Evolutionary conservation across 148 eudicot species (phyloP).

Genomic region (Amaranthus hypochondriacus): DNA sequence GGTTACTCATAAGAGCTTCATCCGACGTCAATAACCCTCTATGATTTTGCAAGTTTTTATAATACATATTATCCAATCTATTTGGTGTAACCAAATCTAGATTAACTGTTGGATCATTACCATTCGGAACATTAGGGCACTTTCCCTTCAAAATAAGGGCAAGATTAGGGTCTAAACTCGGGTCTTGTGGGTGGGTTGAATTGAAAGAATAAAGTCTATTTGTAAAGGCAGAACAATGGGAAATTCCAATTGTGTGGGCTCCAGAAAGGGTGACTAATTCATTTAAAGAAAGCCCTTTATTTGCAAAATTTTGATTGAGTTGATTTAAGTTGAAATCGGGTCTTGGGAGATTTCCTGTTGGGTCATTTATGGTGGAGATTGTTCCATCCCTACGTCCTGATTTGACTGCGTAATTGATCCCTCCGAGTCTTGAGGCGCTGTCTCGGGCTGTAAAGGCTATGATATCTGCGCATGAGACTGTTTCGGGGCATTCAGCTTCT

Average conservation of each 20-base stretch:
- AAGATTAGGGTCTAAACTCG: slow-evolving; percentile 18
- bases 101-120: not conserved
- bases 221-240: slow-evolving; percentile 32
- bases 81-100: slow-evolving; percentile 30
- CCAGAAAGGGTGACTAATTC: slow-evolving; percentile 42
- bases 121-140: slow-evolving; percentile 10
- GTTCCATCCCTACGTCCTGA: slow-evolving; percentile 30
- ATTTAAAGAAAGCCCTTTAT: slow-evolving; percentile 22
- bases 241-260: slow-evolving; percentile 35
- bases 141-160: slow-evolving; percentile 20
- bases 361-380: slow-evolving; percentile 22
- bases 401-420: slow-evolving; percentile 22
- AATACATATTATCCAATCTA: slow-evolving; percentile 32
- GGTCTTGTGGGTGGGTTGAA: slow-evolving; percentile 20
- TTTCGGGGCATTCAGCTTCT: slow-evolving; percentile 30
- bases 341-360: slow-evolving; percentile 20
- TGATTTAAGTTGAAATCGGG: slow-evolving; percentile 14
- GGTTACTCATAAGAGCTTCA: slow-evolving; percentile 26
- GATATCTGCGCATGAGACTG: slow-evolving; percentile 37
- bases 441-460: slow-evolving; percentile 42
- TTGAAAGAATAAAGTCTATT: slow-evolving; percentile 23
- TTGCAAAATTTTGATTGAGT: slow-evolving; percentile 17
- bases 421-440: slow-evolving; percentile 21
- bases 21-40: slow-evolving; percentile 32
- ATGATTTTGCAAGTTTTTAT: slow-evolving; percentile 14